Base-by-base conservation (phyloP, 768 basidiomycete species). In the Boletus rubescentipes region DNA sequence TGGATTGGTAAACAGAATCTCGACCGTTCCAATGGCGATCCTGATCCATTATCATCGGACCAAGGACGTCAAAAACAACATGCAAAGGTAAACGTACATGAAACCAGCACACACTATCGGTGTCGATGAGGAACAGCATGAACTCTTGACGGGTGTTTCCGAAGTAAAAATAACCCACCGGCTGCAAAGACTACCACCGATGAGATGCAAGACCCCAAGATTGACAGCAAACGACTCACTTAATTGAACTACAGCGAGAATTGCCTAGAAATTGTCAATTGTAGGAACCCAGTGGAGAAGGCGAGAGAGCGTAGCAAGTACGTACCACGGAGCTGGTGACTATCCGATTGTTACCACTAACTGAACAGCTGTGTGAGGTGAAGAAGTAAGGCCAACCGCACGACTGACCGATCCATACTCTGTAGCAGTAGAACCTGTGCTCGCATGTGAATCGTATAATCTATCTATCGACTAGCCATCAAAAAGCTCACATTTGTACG, bases 391-490 rank as follows among this genome's bases (percentile, higher is more conserved):
- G 37, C 12, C 8, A 12, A 23, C 31, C 14, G 8, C 26, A 21
- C 3, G 16, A 39, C 54, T 12, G 16, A 55, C 54, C 48, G 40
- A 44, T 26, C 46, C 46, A 46, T 10, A 46, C 32, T 26, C 45
- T 36, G 45, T 46, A 16, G 15, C 45, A 46, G 36, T 54, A 54
- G n/a, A 54, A 54, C 34, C 53, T 54, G 20, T 38, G 16, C 1
- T 23, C 11, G 10, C 16, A 15, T 20, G n/a, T 49, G 23, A 38
- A 15, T 43, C 5, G 21, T 23, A 21, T 31, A 38, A 26, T 12
- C 18, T 35, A 43, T 16, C 21, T 2, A 20, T 18, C 4, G 3
- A n/a, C n/a, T n/a, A n/a, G 29, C 12, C n/a, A 30, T n/a, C 6
- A 15, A 7, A 21, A 16, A 29, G 9, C 48, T 47, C 29, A 55